phyloP scores from a whole-genome alignment of 1,139 yeast species.

The Geotrichum phurueaensis region DNA sequence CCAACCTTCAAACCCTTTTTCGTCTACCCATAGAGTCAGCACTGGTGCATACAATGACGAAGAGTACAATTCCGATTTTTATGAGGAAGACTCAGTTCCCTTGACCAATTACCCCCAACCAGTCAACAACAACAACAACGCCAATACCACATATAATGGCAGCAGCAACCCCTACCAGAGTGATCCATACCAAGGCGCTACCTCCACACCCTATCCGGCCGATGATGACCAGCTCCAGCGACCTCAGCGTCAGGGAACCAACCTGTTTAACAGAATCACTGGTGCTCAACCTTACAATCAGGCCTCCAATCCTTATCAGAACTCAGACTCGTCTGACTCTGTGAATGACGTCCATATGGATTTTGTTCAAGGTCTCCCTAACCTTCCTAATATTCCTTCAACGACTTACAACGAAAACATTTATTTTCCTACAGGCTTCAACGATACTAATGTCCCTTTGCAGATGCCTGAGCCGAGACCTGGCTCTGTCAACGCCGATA shows the following conservation, averaged over 20 bases:
- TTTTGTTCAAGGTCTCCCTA: conserved; percentile 8
- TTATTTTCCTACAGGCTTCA: background rate
- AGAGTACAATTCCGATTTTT: background rate
- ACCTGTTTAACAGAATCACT: background rate
- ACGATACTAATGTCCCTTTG: conserved; percentile 10
- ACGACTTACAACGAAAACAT: background rate
- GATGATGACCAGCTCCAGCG: background rate
- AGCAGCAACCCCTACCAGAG: background rate
- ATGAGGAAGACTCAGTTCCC: conserved; percentile 6
- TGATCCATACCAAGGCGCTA: background rate
- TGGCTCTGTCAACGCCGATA: conserved; percentile 9
- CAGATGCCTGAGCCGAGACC: conserved; percentile 17
- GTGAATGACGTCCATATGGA: background rate
- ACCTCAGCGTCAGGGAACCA: background rate
- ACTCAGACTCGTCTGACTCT: background rate
- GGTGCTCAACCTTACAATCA: background rate
- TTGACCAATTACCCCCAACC: background rate
- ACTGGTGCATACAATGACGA: background rate
- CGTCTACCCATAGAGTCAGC: background rate
- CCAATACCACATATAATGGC: background rate
- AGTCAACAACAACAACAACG: background rate
- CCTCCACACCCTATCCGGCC: background rate
- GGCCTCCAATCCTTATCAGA: background rate
- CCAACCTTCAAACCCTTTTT: conserved; percentile 4
- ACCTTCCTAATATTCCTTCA: background rate